phyloP scores from a whole-genome alignment of 768 basidiomycete genomes.

The Tephrocybe rancida region DNA sequence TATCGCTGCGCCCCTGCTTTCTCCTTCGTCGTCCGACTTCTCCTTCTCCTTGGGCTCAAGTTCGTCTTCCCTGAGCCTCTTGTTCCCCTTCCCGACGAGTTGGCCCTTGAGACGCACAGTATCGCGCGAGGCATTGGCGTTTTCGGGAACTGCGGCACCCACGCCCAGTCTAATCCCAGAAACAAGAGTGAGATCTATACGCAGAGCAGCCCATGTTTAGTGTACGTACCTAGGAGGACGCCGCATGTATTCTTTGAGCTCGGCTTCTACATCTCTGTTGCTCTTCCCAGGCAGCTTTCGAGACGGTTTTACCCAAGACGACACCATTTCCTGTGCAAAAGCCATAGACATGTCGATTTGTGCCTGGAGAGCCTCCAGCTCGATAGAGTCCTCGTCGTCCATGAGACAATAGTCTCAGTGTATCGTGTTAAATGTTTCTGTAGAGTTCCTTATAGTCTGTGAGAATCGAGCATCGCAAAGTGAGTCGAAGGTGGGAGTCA shows the following conservation, averaged over 20 bases:
- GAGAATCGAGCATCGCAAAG: not conserved
- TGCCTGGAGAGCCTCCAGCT: conserved; percentile 74
- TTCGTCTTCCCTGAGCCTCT: conserved; percentile 46
- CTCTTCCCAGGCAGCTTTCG: conserved; percentile 38
- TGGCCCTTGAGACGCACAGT: conserved; percentile 63
- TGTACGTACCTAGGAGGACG: conserved; percentile 65
- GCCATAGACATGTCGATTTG: conserved; percentile 83
- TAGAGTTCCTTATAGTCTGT: not conserved
- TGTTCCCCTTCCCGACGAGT: conserved; percentile 52
- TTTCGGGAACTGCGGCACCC: conserved; percentile 62
- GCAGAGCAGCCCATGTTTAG: not conserved
- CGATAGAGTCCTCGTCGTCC: conserved; percentile 58
- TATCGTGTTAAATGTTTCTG: not conserved
- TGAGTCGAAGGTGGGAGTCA: not conserved
- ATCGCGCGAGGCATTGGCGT: conserved; percentile 48
- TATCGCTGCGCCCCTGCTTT: conserved; percentile 57
- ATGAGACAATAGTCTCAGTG: conserved; percentile 9
- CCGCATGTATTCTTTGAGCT: conserved; percentile 68
- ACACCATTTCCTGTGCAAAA: conserved; percentile 69
- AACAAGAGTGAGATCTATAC: not conserved
- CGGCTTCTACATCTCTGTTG: conserved; percentile 44
- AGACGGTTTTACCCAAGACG: conserved; percentile 74
- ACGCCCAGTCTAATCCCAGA: conserved; percentile 63
- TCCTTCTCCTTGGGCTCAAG: conserved; percentile 23
- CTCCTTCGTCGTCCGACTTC: conserved; percentile 52